These are phyloP conservation scores for Fusarium kyushuense DNA, from an alignment of 2,329 filamentous ascomycete genomes.

Conservation along the genomic window DNA sequence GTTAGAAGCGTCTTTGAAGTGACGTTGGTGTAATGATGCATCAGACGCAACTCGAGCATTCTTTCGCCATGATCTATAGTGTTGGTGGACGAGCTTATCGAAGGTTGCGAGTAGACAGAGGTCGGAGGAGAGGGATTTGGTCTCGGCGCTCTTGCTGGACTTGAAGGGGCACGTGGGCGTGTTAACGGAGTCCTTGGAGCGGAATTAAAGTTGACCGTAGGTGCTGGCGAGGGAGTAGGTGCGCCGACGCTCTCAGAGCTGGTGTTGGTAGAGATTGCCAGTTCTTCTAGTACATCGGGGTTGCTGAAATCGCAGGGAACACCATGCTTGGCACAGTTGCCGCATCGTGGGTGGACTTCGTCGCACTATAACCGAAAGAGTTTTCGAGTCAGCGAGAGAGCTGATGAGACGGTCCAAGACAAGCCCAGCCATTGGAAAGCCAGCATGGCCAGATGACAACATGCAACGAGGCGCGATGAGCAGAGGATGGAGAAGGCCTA, in stretches of 20 bases:
- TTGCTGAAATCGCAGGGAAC: constrained; percentile 74
- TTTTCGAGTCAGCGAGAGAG: constrained; percentile 28
- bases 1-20: constrained; percentile 71
- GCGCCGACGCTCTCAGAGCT: constrained; percentile 45
- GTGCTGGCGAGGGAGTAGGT: constrained; percentile 43
- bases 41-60: constrained; percentile 70
- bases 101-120: constrained; percentile 52
- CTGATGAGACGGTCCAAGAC: constrained; percentile 2
- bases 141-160: constrained; percentile 34
- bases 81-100: constrained; percentile 45
- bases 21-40: constrained; percentile 73
- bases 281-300: constrained; percentile 60
- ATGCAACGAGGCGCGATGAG: constrained; percentile 17
- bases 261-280: constrained; percentile 56
- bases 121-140: constrained; percentile 49
- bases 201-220: constrained; percentile 36
- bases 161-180: constrained; percentile 41
- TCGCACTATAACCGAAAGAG: constrained; percentile 64
- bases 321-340: constrained; percentile 75
- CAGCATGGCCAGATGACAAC: constrained; percentile 1
- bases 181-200: constrained; percentile 44
- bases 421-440: constrained; percentile 8
- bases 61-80: constrained; percentile 57
- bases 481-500: constrained; percentile 48
- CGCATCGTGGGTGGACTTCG: constrained; percentile 73